Conservation (phyloP, 2,329 filamentous ascomycete genomes). For the Sarocladiaceae sp. region DNA sequence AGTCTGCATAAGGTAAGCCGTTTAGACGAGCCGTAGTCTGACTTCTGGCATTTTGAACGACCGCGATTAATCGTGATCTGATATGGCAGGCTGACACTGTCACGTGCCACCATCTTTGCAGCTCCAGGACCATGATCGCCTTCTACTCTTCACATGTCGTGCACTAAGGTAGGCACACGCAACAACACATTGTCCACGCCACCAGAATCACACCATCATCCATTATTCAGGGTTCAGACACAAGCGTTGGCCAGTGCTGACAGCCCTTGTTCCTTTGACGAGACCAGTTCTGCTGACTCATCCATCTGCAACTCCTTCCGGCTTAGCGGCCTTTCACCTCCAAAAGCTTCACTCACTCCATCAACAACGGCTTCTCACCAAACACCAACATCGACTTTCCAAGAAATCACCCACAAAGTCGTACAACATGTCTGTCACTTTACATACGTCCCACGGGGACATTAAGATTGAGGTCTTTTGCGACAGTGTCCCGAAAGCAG, state of each 20-base stretch:
- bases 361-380: not conserved
- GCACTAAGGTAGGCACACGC: not conserved
- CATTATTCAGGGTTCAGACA: too few species aligned
- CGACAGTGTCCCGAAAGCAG: constrained; percentile 88
- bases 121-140: not conserved
- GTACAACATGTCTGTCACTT: constrained; percentile 57
- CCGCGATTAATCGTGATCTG: too few species aligned
- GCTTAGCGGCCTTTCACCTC: not conserved
- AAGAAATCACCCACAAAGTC: not conserved
- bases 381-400: not conserved
- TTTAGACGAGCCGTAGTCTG: too few species aligned
- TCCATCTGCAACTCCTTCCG: constrained; percentile 1
- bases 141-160: not conserved
- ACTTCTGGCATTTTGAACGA: too few species aligned
- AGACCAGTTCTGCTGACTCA: not conserved
- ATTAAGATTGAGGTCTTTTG: constrained; percentile 97
- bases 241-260: not conserved
- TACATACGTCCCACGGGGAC: constrained; percentile 86
- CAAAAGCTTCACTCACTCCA: constrained; percentile 1
- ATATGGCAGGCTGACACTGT: too few species aligned
- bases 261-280: too few species aligned
- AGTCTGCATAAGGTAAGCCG: too few species aligned
- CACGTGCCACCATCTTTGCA: not conserved
- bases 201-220: too few species aligned
- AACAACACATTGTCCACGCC: not conserved